Base-by-base conservation (phyloP, 306 rosid species). In the Quercus glauca region DNA sequence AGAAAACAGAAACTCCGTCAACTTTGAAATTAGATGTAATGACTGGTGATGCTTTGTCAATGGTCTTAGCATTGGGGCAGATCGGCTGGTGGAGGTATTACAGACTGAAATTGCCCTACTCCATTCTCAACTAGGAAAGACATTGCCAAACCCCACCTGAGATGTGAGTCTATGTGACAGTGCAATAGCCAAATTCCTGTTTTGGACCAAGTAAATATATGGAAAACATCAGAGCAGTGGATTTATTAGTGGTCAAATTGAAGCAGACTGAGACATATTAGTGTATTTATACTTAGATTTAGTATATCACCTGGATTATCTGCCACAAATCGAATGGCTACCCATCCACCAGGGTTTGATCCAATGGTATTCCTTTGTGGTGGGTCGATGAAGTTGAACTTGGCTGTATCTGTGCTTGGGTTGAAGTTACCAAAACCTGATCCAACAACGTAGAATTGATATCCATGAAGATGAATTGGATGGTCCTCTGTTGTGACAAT, bases 291-390 rank as follows among this genome's bases (percentile, higher is more conserved):
- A 5, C 10, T 29, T 76, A 41, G 45, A 68, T 43, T 8, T 69
- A 60, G 35, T 52, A 58, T 11, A 11, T 55, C 75, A 92, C 98
- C 97, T 86, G 99, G 98, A 82, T 95, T 95, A 73, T 95, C 99
- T 49, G 99, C 99, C 23, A 82, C 73, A 76, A 95, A 95, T 3
- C 97, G 91, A 58, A 95, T 91, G 71, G 98, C 99, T 5, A 95
- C 99, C 98, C 99, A 95, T 75, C 99, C 99, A 25, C 99, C 99
- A 0, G 98, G 98, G 63, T 88, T 79, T 5, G 99, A 89, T 73
- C 98, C 99, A 61, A 95, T 81, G 57, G 98, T 95, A 71, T 95
- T 95, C 82, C 89, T 91, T 69, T 56, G 83, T 2, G 99, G 97
- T 21, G 99, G 99, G 73, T 92, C 98, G 5, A 86, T 12, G 31